Percentiles rank a stretch among this genome's conserved stretches.
phyloP scores from a whole-genome alignment of 176 grass and related monocot species.

The Aegilops speltoides region DNA sequence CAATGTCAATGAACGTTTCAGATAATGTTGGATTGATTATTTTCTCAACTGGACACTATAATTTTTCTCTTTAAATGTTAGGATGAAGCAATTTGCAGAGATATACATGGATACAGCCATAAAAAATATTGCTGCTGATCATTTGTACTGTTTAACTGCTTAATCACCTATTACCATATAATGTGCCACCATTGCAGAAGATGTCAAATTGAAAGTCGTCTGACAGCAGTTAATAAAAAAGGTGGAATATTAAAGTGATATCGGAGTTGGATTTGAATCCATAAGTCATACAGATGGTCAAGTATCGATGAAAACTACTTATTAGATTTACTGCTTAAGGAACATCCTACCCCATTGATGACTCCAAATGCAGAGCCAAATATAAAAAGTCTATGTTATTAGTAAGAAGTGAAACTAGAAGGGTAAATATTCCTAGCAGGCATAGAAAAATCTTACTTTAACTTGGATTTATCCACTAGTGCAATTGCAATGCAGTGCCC shows the following conservation, averaged over 20 bases:
- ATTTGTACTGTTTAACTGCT: background rate
- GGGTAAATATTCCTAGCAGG: background rate
- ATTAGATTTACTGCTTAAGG: background rate
- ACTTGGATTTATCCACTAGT: constrained; percentile 94
- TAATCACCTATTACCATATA: background rate
- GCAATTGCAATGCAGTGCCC: constrained; percentile 84
- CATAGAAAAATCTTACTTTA: constrained; percentile 49
- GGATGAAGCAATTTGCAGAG: background rate
- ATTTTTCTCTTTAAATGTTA: constrained; percentile 1
- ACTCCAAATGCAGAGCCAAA: background rate
- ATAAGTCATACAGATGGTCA: background rate
- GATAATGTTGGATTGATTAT: background rate
- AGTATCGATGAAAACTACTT: background rate
- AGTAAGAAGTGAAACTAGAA: background rate
- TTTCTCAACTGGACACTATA: background rate
- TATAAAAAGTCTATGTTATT: background rate
- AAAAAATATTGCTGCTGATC: background rate
- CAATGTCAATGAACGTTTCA: constrained; percentile 5
- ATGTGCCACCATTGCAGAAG: background rate
- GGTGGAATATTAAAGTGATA: background rate
- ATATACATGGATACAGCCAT: background rate
- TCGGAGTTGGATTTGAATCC: background rate
- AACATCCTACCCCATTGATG: background rate
- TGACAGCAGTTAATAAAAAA: background rate
- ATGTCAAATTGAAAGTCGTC: background rate